Evolutionary conservation across 805 yeast genomes (phyloP).

Genomic region (Saccharomyces jurei): DNA sequence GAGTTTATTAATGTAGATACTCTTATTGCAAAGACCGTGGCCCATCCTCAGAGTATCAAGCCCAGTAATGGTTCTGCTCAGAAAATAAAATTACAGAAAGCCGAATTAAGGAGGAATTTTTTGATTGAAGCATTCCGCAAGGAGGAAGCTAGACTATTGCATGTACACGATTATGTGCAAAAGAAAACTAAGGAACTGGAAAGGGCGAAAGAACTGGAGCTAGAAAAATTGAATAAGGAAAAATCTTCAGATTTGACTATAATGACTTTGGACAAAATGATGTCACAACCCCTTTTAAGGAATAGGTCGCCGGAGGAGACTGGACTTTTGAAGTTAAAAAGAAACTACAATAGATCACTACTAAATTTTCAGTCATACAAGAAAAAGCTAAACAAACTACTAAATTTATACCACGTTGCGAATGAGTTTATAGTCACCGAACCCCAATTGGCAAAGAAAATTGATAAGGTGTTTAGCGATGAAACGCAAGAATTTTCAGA

Average conservation of each 20-base stretch:
- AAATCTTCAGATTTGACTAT: slow-evolving; percentile 47
- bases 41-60: slow-evolving; percentile 34
- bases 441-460: slow-evolving; percentile 39
- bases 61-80: slow-evolving; percentile 11
- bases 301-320: slow-evolving; percentile 65
- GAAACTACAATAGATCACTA: slow-evolving; percentile 57
- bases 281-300: slow-evolving; percentile 64
- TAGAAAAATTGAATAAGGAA: slow-evolving; percentile 16
- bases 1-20: slow-evolving; percentile 52
- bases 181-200: slow-evolving; percentile 33
- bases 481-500: slow-evolving; percentile 26
- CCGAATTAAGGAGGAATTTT: slow-evolving; percentile 66
- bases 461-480: slow-evolving; percentile 22
- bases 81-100: slow-evolving; percentile 26
- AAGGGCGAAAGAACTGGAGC: slow-evolving; percentile 30
- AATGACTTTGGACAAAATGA: slow-evolving; percentile 66
- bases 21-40: slow-evolving; percentile 47
- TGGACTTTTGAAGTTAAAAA: slow-evolving; percentile 46
- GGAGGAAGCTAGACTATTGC: slow-evolving; percentile 43
- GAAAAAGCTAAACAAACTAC: slow-evolving; percentile 45
- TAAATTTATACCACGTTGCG: slow-evolving; percentile 67
- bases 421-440: slow-evolving; percentile 66
- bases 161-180: slow-evolving; percentile 21
- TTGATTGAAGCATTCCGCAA: slow-evolving; percentile 51
- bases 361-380: slow-evolving; percentile 46